These are phyloP conservation scores for Dictyostelium intermedium DNA, from an alignment of 78 protist species.

Conservation along the genomic window DNA sequence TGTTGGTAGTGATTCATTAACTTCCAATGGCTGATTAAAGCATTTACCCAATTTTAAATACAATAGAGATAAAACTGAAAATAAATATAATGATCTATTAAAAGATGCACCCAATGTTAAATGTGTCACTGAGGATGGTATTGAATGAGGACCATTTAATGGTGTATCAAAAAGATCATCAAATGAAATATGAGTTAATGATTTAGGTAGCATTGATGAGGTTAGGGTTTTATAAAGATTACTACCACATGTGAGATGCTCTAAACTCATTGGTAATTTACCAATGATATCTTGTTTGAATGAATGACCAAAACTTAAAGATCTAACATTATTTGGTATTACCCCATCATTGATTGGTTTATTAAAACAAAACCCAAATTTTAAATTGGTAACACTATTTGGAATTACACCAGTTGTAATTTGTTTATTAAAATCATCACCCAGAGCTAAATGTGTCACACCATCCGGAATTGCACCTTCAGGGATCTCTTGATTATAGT, in stretches of 20 bases:
- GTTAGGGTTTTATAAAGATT: background rate
- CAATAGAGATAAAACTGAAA: background rate
- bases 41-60: conserved; percentile 1
- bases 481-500: background rate
- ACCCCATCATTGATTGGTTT: background rate
- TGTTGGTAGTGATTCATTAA: background rate
- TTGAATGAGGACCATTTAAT: background rate
- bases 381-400: background rate
- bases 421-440: background rate
- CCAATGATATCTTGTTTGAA: background rate
- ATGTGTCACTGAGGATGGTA: background rate
- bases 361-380: conserved; percentile 9
- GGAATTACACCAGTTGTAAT: background rate
- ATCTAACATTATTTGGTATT: background rate
- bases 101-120: background rate
- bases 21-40: background rate
- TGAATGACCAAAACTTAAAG: background rate
- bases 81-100: background rate
- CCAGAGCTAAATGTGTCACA: background rate
- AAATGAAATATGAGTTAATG: background rate
- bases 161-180: background rate
- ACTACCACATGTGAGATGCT: background rate
- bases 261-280: background rate
- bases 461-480: background rate
- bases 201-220: background rate